A percentile compares a stretch with the other conserved stretches of the same genome.
These are phyloP conservation scores for Actinomucor elegans DNA, from an alignment of 371 early-diverging fungal species.

Conservation along the genomic window DNA sequence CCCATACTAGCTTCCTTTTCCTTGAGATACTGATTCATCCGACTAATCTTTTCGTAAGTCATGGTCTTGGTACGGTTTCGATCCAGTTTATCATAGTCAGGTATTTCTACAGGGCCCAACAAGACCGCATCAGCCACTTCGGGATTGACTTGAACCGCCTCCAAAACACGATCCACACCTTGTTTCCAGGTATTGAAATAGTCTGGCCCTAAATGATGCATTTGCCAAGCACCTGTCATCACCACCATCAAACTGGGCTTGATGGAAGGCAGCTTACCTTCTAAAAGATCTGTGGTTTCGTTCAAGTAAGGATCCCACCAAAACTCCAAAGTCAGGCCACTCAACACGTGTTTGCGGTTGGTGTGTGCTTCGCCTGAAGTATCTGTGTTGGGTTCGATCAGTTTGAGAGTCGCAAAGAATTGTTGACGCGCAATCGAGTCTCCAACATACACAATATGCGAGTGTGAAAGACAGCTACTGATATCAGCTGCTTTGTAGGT, in stretches of 20 bases:
- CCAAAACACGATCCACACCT: conserved; percentile 41
- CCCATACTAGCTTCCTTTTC: conserved; percentile 7
- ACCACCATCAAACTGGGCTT: conserved; percentile 51
- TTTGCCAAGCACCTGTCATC: conserved; percentile 63
- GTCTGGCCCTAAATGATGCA: conserved; percentile 36
- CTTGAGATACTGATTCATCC: conserved; percentile 59
- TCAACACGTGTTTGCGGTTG: conserved; percentile 35
- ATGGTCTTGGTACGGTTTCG: conserved; percentile 42
- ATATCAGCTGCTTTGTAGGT: conserved; percentile 48
- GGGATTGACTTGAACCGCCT: conserved; percentile 3
- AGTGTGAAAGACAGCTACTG: conserved; percentile 45
- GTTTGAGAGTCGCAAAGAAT: conserved; percentile 50
- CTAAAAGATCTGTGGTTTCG: conserved; percentile 26
- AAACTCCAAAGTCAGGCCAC: conserved; percentile 45
- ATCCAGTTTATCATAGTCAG: conserved; percentile 35
- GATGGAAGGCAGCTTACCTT: conserved; percentile 14
- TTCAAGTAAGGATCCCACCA: conserved; percentile 73
- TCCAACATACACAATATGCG: conserved; percentile 61
- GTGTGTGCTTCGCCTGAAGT: conserved; percentile 37
- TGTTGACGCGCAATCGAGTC: conserved; percentile 69
- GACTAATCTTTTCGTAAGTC: conserved; percentile 41
- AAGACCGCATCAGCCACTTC: conserved; percentile 38
- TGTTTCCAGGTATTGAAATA: conserved; percentile 51
- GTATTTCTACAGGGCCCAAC: conserved; percentile 42
- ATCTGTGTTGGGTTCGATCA: conserved; percentile 35